Conservation (phyloP, 2,329 filamentous ascomycete species). For the Ascochyta lentis region DNA sequence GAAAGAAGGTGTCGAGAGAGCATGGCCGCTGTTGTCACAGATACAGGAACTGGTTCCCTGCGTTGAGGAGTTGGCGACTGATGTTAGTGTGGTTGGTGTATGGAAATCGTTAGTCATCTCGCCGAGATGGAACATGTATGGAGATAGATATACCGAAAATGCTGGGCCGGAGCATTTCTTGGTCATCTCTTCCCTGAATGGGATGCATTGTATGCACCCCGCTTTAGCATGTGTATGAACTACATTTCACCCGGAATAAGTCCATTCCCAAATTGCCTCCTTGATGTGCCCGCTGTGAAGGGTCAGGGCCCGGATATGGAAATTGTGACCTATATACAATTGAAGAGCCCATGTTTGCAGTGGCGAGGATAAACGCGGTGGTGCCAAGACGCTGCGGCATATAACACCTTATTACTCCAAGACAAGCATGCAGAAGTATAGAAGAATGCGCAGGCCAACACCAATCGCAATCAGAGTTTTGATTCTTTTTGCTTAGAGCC, state of each 20-base stretch:
- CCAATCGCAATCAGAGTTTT: slow-evolving; percentile 1
- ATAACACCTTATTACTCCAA: background rate
- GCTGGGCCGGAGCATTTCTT: background rate
- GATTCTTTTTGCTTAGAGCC: slow-evolving; percentile 7
- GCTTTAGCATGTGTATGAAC: slow-evolving; percentile 5
- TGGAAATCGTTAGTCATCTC: background rate
- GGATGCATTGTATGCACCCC: slow-evolving; percentile 6
- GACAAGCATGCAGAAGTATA: background rate
- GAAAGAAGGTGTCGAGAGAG: background rate
- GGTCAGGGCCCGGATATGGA: background rate
- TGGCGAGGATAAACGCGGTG: background rate
- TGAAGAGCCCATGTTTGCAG: background rate
- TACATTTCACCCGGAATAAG: background rate
- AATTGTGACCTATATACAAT: background rate
- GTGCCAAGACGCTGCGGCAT: too few species aligned
- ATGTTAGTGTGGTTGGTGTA: background rate
- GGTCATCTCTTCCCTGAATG: slow-evolving; percentile 10
- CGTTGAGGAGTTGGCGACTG: too few species aligned
- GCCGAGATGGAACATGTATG: background rate
- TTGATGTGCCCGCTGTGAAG: too few species aligned
- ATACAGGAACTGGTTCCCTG: background rate
- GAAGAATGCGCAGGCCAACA: background rate
- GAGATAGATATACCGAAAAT: slow-evolving; percentile 10
- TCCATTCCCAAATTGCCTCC: background rate
- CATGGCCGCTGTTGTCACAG: background rate